Percentiles rank a stretch among this genome's conserved stretches.
phyloP scores from a whole-genome alignment of 768 basidiomycete genomes.

The Collybia sp. region DNA sequence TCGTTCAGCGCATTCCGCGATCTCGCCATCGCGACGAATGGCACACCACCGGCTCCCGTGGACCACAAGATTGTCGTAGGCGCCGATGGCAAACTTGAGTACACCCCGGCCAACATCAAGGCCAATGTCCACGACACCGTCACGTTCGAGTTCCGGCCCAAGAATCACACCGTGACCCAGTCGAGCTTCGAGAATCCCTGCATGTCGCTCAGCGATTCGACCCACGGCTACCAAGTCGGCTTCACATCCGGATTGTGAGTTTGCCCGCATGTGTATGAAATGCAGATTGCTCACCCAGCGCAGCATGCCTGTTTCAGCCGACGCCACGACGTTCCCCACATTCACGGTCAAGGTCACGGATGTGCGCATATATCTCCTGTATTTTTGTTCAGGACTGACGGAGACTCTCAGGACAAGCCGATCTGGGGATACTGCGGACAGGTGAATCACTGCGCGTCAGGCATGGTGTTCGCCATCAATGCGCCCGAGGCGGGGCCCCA shows the following conservation, averaged over 20 bases:
- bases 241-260: neutral
- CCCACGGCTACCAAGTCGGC: neutral
- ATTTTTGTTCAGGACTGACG: too few species aligned
- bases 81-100: constrained; percentile 24
- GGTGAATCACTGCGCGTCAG: constrained; percentile 13
- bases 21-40: constrained; percentile 32
- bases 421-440: constrained; percentile 2
- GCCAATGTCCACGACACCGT: constrained; percentile 35
- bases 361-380: neutral
- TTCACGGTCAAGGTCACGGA: neutral
- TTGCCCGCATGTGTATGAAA: neutral
- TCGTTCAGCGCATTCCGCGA: constrained; percentile 46
- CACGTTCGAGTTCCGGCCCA: constrained; percentile 32
- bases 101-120: constrained; percentile 29
- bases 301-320: neutral
- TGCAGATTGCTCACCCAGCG: neutral
- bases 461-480: constrained; percentile 70
- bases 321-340: neutral
- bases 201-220: neutral
- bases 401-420: neutral
- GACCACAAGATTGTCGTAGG: constrained; percentile 34
- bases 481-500: constrained; percentile 24
- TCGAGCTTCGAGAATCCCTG: neutral
- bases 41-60: constrained; percentile 11
- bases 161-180: neutral